phyloP scores from a whole-genome alignment of 2,329 filamentous ascomycete species.

The Camillea tinctor region DNA sequence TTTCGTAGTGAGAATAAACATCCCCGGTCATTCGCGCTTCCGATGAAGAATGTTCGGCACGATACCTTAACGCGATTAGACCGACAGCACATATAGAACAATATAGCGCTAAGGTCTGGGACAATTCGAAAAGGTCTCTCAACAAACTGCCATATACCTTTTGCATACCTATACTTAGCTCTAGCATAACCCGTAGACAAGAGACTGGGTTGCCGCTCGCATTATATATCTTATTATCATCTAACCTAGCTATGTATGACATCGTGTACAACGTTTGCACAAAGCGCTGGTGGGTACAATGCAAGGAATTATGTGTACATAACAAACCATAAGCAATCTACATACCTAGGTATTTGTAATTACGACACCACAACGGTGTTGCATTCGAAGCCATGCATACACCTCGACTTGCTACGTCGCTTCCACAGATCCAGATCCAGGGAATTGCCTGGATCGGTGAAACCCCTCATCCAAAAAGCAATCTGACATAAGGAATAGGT shows the following conservation, averaged over 20 bases:
- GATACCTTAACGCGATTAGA: background rate
- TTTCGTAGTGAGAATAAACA: background rate
- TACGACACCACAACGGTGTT: background rate
- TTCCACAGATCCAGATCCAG: too few species aligned
- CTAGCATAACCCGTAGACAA: too few species aligned
- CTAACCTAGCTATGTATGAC: background rate
- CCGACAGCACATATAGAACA: background rate
- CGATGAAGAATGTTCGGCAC: background rate
- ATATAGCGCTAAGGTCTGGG: background rate
- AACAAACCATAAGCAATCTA: background rate
- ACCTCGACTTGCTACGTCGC: background rate
- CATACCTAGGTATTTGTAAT: background rate
- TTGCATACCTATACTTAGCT: too few species aligned
- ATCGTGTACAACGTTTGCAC: background rate
- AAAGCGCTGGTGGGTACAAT: background rate
- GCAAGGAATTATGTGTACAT: background rate
- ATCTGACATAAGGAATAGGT: background rate
- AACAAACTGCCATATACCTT: too few species aligned
- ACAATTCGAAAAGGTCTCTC: too few species aligned
- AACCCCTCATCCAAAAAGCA: background rate
- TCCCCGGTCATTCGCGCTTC: background rate
- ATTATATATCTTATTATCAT: background rate
- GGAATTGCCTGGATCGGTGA: background rate
- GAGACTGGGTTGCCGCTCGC: background rate
- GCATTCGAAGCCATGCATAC: background rate